These are phyloP conservation scores for Dovyalis caffra DNA, from an alignment of 345 rosid genomes.

Conservation along the genomic window DNA sequence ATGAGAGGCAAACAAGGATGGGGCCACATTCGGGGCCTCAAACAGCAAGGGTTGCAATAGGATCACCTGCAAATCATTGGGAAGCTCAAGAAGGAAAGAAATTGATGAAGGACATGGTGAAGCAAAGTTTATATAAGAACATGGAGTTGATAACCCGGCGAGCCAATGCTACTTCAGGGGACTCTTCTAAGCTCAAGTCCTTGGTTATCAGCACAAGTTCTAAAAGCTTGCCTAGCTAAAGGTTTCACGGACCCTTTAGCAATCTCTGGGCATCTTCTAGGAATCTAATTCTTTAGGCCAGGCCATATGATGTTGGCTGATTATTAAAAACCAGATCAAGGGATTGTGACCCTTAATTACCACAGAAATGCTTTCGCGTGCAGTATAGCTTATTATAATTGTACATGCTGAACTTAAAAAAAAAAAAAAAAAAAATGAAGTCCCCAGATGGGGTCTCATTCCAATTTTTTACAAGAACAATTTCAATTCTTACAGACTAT, in stretches of 20 bases:
- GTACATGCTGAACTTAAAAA: not conserved
- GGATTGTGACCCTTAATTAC: too few relatives aligned
- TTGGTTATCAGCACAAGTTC: conserved; percentile 78
- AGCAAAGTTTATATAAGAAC: conserved; percentile 79
- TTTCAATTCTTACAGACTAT: too few relatives aligned
- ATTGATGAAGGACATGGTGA: conserved; percentile 77
- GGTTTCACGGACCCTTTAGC: not conserved
- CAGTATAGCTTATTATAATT: not conserved
- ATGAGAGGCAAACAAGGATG: conserved; percentile 70
- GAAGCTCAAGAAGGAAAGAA: conserved; percentile 63
- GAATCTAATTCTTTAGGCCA: conserved; percentile 14
- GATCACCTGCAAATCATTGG: conserved; percentile 54
- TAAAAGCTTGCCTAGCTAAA: conserved; percentile 83
- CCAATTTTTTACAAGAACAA: not conserved
- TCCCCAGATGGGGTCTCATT: not conserved
- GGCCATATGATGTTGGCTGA: conserved; percentile 11
- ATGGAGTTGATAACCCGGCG: conserved; percentile 80
- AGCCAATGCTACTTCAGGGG: conserved; percentile 47
- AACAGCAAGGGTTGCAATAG: conserved; percentile 46
- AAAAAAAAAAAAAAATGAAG: not conserved
- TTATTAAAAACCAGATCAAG: not conserved
- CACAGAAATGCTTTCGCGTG: not conserved
- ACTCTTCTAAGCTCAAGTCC: conserved; percentile 53
- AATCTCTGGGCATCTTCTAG: not conserved
- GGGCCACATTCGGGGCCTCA: conserved; percentile 99